Base-by-base conservation (phyloP, 805 yeast species). In the Starmerella khaoyaiensis region DNA sequence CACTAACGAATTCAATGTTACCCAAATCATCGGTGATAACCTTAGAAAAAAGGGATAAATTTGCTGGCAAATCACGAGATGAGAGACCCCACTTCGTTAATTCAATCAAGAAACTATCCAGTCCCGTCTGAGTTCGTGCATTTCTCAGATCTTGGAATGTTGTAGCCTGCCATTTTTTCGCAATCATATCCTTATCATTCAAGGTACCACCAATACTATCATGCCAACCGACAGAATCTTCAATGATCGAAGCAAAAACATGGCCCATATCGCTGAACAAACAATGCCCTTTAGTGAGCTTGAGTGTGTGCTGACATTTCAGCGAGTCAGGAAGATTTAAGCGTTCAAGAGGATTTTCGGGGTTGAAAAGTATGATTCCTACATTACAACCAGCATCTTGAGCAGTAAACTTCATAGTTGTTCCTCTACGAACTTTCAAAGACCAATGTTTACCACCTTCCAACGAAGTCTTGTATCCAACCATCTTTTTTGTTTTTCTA, bases 401-500 rank as follows among this genome's bases (percentile, higher is more conserved):
- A 6, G 42, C 42, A 5, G 42, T 39, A 25, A 39, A 34, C 9
- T 15, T 39, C 35, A 39, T 17, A 3, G 39, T 34, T n/a, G 37
- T 39, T 4, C 42, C 42, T 12, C 42, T 32, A n/a, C 33, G 24
- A 16, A 39, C 38, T 5, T 28, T 24, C 15, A 39, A 21, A 8
- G 38, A 33, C 42, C 42, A 39, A 14, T 39, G 42, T 21, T 39
- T 37, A 16, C 42, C 42, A 5, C 42, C 42, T 14, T 28, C 21
- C 5, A 39, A 18, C 4, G 22, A 10, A 6, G 33, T 30, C 6
- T 16, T 30, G 24, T 30, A 30, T 4, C 24, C n/a, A n/a, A n/a
- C n/a, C 15, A 6, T 28, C 32, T 11, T 11, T 16, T 14, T n/a
- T 14, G 12, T 12, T 18, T 15, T 11, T n/a, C 18, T 16, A n/a